Evolutionary conservation across 768 basidiomycete genomes (phyloP).

Genomic region (Xerocomellus dryophilus): DNA sequence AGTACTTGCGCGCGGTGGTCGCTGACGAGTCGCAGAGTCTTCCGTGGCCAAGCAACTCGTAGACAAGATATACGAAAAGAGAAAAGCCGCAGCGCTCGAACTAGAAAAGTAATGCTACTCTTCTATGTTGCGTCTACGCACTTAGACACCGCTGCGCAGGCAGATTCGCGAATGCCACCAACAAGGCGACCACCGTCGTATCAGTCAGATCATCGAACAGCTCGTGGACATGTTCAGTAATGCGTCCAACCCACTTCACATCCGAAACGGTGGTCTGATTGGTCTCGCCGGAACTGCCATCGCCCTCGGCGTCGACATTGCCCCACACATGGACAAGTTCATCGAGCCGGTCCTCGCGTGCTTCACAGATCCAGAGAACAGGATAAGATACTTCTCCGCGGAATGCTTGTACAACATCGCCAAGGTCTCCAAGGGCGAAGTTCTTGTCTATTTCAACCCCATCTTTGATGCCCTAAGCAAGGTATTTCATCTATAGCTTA

Average conservation of each 20-base stretch:
- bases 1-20: neutral
- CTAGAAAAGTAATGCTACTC: constrained; percentile 75
- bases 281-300: constrained; percentile 97
- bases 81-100: constrained; percentile 92
- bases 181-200: constrained; percentile 76
- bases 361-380: constrained; percentile 91
- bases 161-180: constrained; percentile 85
- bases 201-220: constrained; percentile 87
- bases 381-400: constrained; percentile 95
- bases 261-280: constrained; percentile 92
- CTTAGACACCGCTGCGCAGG: constrained; percentile 38
- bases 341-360: constrained; percentile 84
- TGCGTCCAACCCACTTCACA: constrained; percentile 76
- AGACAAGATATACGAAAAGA: constrained; percentile 95
- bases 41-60: constrained; percentile 76
- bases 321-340: constrained; percentile 93
- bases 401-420: constrained; percentile 98
- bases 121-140: neutral
- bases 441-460: constrained; percentile 95
- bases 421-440: constrained; percentile 95
- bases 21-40: constrained; percentile 47
- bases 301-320: constrained; percentile 88
- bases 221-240: constrained; percentile 92
- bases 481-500: constrained; percentile 42
- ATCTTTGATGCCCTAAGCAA: constrained; percentile 98